Conservation (phyloP, 2,329 filamentous ascomycete genomes). For the Fonsecaea erecta region DNA sequence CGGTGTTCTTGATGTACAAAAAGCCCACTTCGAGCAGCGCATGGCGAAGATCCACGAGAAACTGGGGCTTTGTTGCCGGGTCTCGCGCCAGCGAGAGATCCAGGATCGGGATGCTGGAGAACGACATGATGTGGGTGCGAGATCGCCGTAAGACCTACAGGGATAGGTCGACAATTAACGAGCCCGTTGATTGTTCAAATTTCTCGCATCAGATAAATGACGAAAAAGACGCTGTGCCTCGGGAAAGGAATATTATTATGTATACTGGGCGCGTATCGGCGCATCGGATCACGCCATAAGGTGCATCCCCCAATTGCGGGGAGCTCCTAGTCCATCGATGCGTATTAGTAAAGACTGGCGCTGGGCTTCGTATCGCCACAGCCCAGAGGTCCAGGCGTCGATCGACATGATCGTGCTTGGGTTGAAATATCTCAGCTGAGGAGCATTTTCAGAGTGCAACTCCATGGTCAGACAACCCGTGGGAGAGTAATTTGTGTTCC, state of each 20-base stretch:
- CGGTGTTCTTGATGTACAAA: conserved; percentile 80
- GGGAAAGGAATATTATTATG: conserved; percentile 1
- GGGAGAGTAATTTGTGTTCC: too few species aligned
- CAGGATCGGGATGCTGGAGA: conserved; percentile 68
- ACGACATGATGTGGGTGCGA: conserved; percentile 20
- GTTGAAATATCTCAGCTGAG: too few species aligned
- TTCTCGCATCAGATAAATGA: neutral
- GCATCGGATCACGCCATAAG: conserved; percentile 9
- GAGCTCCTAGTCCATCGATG: neutral
- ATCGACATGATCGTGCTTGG: neutral
- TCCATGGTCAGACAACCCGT: neutral
- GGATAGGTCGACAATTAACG: neutral
- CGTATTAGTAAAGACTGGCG: neutral
- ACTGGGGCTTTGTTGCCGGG: conserved; percentile 69
- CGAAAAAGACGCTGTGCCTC: neutral
- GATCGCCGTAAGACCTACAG: neutral
- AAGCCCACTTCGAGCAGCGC: conserved; percentile 87
- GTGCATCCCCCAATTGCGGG: neutral
- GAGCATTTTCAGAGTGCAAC: neutral
- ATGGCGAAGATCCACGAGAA: conserved; percentile 72
- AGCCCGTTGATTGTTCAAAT: neutral
- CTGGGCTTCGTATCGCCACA: neutral
- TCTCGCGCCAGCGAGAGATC: conserved; percentile 71
- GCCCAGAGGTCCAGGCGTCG: neutral
- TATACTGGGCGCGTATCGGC: conserved; percentile 1